Evolutionary conservation across 768 basidiomycete species (phyloP), one percentile per base, ranked within the genome.

Genomic region (Amanita inopinata): DNA sequence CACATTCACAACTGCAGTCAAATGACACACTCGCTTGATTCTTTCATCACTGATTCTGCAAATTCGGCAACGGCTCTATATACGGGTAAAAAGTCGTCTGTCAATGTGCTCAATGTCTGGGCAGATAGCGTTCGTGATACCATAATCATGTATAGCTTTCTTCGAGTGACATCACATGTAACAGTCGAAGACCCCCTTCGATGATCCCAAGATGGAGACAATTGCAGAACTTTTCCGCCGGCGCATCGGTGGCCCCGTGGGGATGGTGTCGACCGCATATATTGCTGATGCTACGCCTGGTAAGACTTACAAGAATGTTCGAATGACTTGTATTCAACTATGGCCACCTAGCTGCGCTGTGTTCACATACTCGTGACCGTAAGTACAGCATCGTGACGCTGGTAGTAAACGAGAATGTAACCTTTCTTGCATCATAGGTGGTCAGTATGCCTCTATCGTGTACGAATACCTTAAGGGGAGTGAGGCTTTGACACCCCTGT

Each of bases 1-100:
- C 25, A 20, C 7, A 4, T 24, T 5, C 40, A 18, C 17, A 10
- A 18, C 38, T 11, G n/a, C 30, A 66, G 66, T 37, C 68, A 70
- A 59, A 70, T 70, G 68, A 67, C 66, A 4, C 68, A 70, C 47
- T 68, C 66, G 1, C 58, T 70, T 14, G 68, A 70, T 45, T 68
- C 68, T 1, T 66, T 67, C 49, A 70, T 70, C 48, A 70, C 68
- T 38, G 68, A 70, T 52, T 70, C 68, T 3, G 68, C 68, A 2
- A 70, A 70, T 54, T 68, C 66, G 10, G 68, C 68, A 2, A 68
- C 66, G 23, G 66, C 68, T 15, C 55, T 70, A 17, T 70, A 67
- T 46, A 65, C 64, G 0, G 68, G 68, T 12, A 67, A 70, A 51
- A 70, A 70, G 51, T 61, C 62, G 5, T 57, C 60, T 5, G 68